Conservation (phyloP, 805 yeast genomes). For the Lipomyces starkeyi region DNA sequence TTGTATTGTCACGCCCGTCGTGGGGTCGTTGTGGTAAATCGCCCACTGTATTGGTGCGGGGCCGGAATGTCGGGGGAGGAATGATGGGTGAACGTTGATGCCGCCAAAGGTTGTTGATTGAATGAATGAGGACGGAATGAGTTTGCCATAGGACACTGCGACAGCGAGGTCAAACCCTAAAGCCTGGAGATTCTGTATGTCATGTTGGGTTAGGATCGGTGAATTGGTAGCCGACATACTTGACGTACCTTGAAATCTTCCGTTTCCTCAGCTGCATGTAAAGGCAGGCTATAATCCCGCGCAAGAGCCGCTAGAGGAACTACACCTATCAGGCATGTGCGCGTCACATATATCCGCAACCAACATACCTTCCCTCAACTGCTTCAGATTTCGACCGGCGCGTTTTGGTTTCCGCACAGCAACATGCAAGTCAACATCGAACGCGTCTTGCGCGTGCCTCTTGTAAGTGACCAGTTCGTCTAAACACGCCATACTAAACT, state of each 20-base stretch:
- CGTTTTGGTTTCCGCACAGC: constrained; percentile 66
- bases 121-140: constrained; percentile 73
- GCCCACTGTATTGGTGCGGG: constrained; percentile 89
- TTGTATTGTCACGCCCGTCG: constrained; percentile 87
- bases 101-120: constrained; percentile 63
- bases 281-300: constrained; percentile 40
- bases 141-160: constrained; percentile 90
- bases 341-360: constrained; percentile 49
- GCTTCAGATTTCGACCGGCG: constrained; percentile 61
- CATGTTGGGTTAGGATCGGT: neutral
- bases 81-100: constrained; percentile 89
- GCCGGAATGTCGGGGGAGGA: constrained; percentile 81
- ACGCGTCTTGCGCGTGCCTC: constrained; percentile 15
- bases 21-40: constrained; percentile 62
- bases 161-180: constrained; percentile 65
- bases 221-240: neutral
- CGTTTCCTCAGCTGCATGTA: constrained; percentile 60
- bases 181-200: neutral
- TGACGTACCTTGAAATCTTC: constrained; percentile 47
- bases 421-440: constrained; percentile 54
- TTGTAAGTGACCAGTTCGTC: constrained; percentile 38
- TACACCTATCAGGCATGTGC: constrained; percentile 24
- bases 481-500: constrained; percentile 65
- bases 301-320: constrained; percentile 29
- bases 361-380: constrained; percentile 59